Conservation (phyloP, 305 asterid species). For the Salvia sclarea region DNA sequence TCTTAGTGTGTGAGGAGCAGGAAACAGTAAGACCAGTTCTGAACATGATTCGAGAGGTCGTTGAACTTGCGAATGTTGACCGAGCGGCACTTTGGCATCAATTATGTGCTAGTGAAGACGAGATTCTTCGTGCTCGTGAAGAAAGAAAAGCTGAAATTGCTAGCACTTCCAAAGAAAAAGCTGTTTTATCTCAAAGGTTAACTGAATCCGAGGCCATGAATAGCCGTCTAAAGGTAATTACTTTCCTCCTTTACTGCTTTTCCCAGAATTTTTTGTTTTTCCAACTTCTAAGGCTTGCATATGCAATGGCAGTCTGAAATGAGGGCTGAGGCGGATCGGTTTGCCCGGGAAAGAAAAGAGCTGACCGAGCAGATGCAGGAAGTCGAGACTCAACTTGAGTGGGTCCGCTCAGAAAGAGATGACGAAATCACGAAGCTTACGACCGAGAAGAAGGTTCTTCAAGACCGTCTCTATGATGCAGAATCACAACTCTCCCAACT, state of each 20-base stretch:
- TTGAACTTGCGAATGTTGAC: conserved; percentile 92
- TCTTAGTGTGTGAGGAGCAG: conserved; percentile 73
- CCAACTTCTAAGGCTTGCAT: background rate
- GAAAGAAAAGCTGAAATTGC: conserved; percentile 69
- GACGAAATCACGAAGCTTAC: conserved; percentile 74
- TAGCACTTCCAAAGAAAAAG: conserved; percentile 66
- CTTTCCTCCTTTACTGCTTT: conserved; percentile 18
- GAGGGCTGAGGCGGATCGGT: conserved; percentile 83
- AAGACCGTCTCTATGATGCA: conserved; percentile 86
- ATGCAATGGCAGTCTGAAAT: conserved; percentile 68
- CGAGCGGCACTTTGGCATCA: conserved; percentile 99
- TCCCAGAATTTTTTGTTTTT: conserved; percentile 18
- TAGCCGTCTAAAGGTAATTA: conserved; percentile 80
- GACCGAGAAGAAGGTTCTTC: conserved; percentile 70
- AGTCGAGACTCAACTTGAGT: conserved; percentile 87
- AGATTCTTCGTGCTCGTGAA: conserved; percentile 74
- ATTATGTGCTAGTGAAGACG: conserved; percentile 82
- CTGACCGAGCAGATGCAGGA: conserved; percentile 83
- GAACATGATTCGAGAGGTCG: conserved; percentile 88
- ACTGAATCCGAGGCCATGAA: conserved; percentile 74
- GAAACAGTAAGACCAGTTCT: conserved; percentile 79
- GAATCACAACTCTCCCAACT: conserved; percentile 88
- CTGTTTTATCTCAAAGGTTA: conserved; percentile 71
- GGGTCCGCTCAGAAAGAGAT: conserved; percentile 94
- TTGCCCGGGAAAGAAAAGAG: conserved; percentile 85